Conservation (phyloP, 495 filamentous ascomycete species). For the Glonium stellatum region DNA sequence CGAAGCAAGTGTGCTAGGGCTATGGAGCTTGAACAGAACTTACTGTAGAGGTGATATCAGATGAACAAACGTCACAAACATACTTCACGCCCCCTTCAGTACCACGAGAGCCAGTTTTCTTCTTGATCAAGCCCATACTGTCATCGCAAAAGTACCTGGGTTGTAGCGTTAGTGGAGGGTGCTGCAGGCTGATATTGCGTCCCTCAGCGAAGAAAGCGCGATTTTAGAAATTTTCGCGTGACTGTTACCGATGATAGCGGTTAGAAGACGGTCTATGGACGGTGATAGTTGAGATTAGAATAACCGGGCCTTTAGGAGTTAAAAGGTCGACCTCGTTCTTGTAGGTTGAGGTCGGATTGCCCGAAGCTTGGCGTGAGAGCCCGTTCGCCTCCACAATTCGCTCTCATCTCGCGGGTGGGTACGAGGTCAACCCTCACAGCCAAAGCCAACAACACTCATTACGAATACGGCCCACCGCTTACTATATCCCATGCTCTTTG, state of each 20-base stretch:
- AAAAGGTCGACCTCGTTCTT: not conserved
- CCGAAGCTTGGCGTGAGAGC: not conserved
- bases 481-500: not conserved
- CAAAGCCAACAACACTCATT: slow-evolving; percentile 5
- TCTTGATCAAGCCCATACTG: slow-evolving; percentile 88
- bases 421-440: not conserved
- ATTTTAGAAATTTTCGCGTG: not conserved
- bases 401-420: not conserved
- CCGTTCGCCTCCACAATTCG: not conserved
- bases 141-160: not conserved
- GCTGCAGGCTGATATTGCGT: not conserved
- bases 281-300: not conserved
- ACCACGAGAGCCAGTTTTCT: slow-evolving; percentile 83
- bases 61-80: slow-evolving; percentile 90
- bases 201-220: not conserved
- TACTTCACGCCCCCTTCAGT: slow-evolving; percentile 91
- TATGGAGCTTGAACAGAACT: slow-evolving; percentile 29
- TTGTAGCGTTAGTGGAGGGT: not conserved
- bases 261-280: not conserved
- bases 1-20: not conserved
- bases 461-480: not conserved
- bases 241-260: not conserved
- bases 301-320: not conserved
- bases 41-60: slow-evolving; percentile 93
- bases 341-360: not conserved